Evolutionary conservation across 768 basidiomycete species (phyloP).

Genomic region (Podaxis sp.): DNA sequence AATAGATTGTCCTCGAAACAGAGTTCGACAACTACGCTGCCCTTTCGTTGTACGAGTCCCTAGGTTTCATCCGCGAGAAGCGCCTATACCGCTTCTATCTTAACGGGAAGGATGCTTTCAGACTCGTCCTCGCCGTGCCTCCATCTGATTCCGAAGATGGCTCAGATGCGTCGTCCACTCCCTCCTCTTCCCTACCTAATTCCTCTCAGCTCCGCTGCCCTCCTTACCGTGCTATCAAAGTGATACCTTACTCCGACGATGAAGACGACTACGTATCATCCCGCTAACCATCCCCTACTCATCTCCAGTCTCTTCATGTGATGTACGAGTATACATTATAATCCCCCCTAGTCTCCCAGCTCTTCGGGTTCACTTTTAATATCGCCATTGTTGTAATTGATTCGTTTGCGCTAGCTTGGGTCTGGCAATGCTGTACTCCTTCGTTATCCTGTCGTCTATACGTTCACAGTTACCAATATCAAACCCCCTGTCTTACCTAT

Average conservation of each 20-base stretch:
- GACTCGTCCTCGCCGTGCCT: slow-evolving; percentile 68
- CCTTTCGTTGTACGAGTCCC: slow-evolving; percentile 82
- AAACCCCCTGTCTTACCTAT: neutral
- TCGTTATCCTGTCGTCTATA: neutral
- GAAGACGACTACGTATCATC: slow-evolving; percentile 36
- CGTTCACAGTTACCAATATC: neutral
- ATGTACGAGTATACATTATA: neutral
- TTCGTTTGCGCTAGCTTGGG: neutral
- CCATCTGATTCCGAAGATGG: slow-evolving; percentile 33
- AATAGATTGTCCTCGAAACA: slow-evolving; percentile 90
- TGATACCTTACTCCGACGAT: slow-evolving; percentile 44
- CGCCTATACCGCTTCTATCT: slow-evolving; percentile 93
- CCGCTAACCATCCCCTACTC: slow-evolving; percentile 24
- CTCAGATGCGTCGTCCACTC: slow-evolving; percentile 25
- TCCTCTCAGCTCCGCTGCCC: slow-evolving; percentile 18
- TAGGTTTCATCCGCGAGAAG: slow-evolving; percentile 96
- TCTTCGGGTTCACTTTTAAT: neutral
- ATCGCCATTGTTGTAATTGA: neutral
- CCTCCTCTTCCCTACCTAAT: slow-evolving; percentile 21
- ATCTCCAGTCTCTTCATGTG: neutral
- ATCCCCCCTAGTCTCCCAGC: neutral
- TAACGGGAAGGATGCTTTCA: slow-evolving; percentile 94
- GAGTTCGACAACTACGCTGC: slow-evolving; percentile 92
- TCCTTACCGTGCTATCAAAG: slow-evolving; percentile 41
- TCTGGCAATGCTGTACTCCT: neutral